Evolutionary conservation across 495 filamentous ascomycete species (phyloP).

Genomic region (Neurospora sublineolata): DNA sequence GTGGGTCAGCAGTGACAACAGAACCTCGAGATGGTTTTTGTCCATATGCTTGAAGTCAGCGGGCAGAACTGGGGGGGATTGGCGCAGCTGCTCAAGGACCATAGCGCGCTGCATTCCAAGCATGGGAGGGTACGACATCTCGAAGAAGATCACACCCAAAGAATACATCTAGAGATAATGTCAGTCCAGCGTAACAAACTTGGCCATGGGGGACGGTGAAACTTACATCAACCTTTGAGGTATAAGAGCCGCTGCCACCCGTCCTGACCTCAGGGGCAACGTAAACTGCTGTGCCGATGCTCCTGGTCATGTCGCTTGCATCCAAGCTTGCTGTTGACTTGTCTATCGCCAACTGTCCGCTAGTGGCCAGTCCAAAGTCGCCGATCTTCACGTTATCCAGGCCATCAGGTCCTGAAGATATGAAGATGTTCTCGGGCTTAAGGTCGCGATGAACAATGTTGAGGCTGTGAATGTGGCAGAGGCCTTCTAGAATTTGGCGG

Average conservation of each 20-base stretch:
- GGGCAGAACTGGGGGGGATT: constrained; percentile 57
- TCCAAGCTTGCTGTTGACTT: constrained; percentile 51
- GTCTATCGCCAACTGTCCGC: constrained; percentile 56
- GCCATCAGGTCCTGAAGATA: constrained; percentile 50
- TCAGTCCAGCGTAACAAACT: constrained; percentile 6
- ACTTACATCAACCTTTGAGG: constrained; percentile 82
- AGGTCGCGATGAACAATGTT: constrained; percentile 94
- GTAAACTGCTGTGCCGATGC: constrained; percentile 90
- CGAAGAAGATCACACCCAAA: constrained; percentile 92
- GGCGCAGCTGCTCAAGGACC: constrained; percentile 58
- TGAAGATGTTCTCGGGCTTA: constrained; percentile 98
- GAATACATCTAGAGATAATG: constrained; percentile 69
- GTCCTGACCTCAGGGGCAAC: constrained; percentile 82
- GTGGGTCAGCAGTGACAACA: constrained; percentile 70
- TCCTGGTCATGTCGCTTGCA: constrained; percentile 54
- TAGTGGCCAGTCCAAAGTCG: constrained; percentile 91
- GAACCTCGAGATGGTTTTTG: constrained; percentile 60
- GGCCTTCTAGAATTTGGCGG: constrained; percentile 80
- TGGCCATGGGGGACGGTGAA: background rate
- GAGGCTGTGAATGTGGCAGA: constrained; percentile 79
- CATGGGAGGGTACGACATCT: constrained; percentile 80
- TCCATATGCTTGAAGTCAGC: constrained; percentile 62
- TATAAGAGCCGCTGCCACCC: constrained; percentile 64
- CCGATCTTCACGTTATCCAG: constrained; percentile 86
- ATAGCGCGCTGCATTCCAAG: constrained; percentile 82